Evolutionary conservation across 2,329 filamentous ascomycete species (phyloP), one percentile per base, ranked within the genome.

Genomic region (Trichoderma koningii): DNA sequence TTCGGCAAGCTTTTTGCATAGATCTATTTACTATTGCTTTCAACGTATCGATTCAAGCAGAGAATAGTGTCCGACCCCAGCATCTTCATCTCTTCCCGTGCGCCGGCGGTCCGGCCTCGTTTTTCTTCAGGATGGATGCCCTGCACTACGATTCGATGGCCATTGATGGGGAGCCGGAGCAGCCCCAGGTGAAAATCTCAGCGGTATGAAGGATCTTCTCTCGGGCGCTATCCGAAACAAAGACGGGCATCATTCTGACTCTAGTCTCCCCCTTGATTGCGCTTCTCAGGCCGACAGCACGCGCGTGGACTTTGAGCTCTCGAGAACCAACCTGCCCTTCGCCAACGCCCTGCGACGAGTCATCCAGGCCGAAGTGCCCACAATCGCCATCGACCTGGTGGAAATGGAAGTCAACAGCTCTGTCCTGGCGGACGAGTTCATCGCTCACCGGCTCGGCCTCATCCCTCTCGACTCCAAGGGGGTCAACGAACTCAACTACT

Each of bases 401-500:
- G 92, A 98, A 77, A 89, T 99, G 69, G 89, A 96, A 74, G 86
- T 85, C 73, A 99, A 99, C 82, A 96, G 90, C 65, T 96, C 93
- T n/a, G 93, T 97, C 5, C 87, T 98, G 15, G 91, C 94, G 67
- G 94, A 99, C 78, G 94, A 99, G 78, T 97, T 98, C 78, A 89
- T 99, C 70, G 90, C 92, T 55, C 94, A 98, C 78, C 90, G 94
- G 52, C 85, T 99, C 15, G 94, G 95, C 38, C 87, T 98, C 53
- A 88, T 98, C 65, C 95, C 95, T 0, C 86, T 99, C 55, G 89
- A 90, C 75, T 91, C 92, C 65, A 91, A 91, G 73, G 90, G 91
- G 74, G 89, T 94, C 71, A 91, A 93, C 70, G 85, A 89, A 72
- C 85, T 98, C 68, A 84, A 90, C 69, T 97, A 97, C 80, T 90